These are phyloP conservation scores for Aspergillus wentii DNA, from an alignment of 495 filamentous ascomycete species.

Conservation along the genomic window DNA sequence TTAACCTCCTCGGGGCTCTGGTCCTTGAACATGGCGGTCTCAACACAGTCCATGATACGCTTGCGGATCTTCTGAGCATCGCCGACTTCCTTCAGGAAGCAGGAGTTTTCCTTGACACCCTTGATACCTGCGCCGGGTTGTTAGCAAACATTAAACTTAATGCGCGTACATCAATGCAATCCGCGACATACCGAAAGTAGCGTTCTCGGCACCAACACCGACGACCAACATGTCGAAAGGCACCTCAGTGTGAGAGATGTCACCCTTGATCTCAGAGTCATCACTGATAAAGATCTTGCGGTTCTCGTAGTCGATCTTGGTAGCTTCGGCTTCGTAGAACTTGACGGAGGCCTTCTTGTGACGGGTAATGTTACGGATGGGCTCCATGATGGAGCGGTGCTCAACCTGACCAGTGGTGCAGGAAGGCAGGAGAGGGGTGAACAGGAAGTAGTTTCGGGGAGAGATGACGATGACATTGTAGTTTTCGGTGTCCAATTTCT, in stretches of 20 bases:
- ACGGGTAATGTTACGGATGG: slow-evolving; percentile 87
- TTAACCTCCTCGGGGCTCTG: slow-evolving; percentile 85
- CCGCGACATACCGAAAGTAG: slow-evolving; percentile 74
- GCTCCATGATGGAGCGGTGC: slow-evolving; percentile 99
- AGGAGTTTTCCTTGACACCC: slow-evolving; percentile 90
- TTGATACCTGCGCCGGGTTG: slow-evolving; percentile 63
- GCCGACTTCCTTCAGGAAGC: slow-evolving; percentile 96
- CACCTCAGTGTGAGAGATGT: slow-evolving; percentile 76
- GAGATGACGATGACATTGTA: slow-evolving; percentile 96
- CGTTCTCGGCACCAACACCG: slow-evolving; percentile 95
- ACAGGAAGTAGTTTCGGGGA: slow-evolving; percentile 98
- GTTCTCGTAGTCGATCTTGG: slow-evolving; percentile 89
- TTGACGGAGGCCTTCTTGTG: slow-evolving; percentile 88
- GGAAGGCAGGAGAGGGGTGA: slow-evolving; percentile 93
- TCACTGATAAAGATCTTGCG: slow-evolving; percentile 86
- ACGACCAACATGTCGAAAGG: slow-evolving; percentile 98
- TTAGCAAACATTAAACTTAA: slow-evolving; percentile 2
- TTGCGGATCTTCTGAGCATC: slow-evolving; percentile 95
- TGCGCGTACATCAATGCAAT: background rate
- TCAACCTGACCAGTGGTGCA: slow-evolving; percentile 97
- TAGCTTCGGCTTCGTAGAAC: slow-evolving; percentile 97
- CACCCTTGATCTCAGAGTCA: slow-evolving; percentile 88
- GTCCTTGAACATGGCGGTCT: slow-evolving; percentile 97
- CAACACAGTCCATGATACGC: slow-evolving; percentile 99
- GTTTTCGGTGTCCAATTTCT: slow-evolving; percentile 96